A percentile compares a stretch with the other conserved stretches of the same genome.
These are phyloP conservation scores for Karstenula rhodostoma DNA, from an alignment of 2,329 filamentous ascomycete genomes.

Conservation along the genomic window DNA sequence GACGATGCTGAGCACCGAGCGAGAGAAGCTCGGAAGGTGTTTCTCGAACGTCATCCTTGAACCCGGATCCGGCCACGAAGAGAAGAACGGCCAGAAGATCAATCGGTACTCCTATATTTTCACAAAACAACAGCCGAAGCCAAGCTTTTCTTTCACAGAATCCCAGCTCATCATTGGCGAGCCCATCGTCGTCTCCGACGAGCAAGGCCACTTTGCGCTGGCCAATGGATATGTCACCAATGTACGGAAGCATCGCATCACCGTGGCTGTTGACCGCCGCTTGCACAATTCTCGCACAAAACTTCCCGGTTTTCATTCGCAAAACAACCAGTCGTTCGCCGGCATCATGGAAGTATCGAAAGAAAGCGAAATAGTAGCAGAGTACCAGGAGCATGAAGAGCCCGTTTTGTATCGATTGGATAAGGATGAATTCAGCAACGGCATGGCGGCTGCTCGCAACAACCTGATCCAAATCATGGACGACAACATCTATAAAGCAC, in stretches of 20 bases:
- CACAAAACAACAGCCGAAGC: constrained; percentile 68
- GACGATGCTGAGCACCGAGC: constrained; percentile 91
- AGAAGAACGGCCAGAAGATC: constrained; percentile 78
- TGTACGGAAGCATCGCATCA: constrained; percentile 77
- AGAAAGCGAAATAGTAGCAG: constrained; percentile 52
- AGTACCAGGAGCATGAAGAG: constrained; percentile 55
- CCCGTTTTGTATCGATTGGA: constrained; percentile 83
- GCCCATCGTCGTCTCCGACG: constrained; percentile 95
- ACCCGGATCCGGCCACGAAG: constrained; percentile 75
- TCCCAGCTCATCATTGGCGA: constrained; percentile 89
- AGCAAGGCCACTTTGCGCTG: constrained; percentile 92
- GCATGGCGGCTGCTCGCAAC: constrained; percentile 93
- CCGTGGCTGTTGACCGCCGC: constrained; percentile 87
- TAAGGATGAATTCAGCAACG: constrained; percentile 98
- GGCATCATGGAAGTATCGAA: constrained; percentile 87
- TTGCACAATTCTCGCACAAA: constrained; percentile 85
- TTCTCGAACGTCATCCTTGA: constrained; percentile 89
- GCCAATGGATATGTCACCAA: constrained; percentile 90
- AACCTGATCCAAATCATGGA: constrained; percentile 95
- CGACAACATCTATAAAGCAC: constrained; percentile 73
- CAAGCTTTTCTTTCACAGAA: constrained; percentile 84
- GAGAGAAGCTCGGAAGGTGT: constrained; percentile 87
- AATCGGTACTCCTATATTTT: constrained; percentile 91
- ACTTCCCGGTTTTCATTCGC: constrained; percentile 76
- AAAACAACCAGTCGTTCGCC: constrained; percentile 82